Base-by-base conservation (phyloP, 352 stramenopile genomes). In the Pythium periplocum region DNA sequence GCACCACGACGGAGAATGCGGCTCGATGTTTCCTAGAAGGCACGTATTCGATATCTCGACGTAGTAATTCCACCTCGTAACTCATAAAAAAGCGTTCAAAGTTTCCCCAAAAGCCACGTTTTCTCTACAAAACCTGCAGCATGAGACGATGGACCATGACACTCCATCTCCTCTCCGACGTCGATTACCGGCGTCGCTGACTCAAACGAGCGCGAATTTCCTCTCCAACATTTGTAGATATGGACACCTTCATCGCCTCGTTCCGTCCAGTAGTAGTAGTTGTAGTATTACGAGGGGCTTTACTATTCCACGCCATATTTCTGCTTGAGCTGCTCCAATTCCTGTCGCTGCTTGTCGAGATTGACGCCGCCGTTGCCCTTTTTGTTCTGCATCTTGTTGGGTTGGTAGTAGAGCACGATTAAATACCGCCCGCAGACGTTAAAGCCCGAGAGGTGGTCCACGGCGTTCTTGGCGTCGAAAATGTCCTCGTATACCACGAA, bases 401-500 rank as follows among this genome's bases (percentile, higher is more conserved):
- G 84, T 72, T 99, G 95, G 71, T 99, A 99, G 79, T 99, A 99
- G 51, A 99, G 87, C 35, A 99, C 96, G 48, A 99, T 97, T 40
- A 99, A 76, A 69, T 99, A 99, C 40, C 96, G 78, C 17, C 96
- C 97, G 55, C 96, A 97, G 8, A 99, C 97, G 71, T 99, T 99
- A 69, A 99, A 99, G 45, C 97, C 97, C 44, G 88, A 98, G 26
- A 99, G 72, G 68, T 99, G 95, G 75, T 99, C 97, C 10, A 99
- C 93, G 6, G 97, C 97, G 58, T 96, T 94, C 78, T 99, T 99
- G 50, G 97, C 97, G 74, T 99, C 97, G 74, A 98, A 99, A 71
- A 99, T 99, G 74, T 99, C 96, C 61, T 99, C 93, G 69, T 98
- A 99, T 37, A 98, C 90, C 26, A 99, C 97, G 73, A 99, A 99